phyloP scores from a whole-genome alignment of 352 stramenopile genomes.

The Pythium chondricola region DNA sequence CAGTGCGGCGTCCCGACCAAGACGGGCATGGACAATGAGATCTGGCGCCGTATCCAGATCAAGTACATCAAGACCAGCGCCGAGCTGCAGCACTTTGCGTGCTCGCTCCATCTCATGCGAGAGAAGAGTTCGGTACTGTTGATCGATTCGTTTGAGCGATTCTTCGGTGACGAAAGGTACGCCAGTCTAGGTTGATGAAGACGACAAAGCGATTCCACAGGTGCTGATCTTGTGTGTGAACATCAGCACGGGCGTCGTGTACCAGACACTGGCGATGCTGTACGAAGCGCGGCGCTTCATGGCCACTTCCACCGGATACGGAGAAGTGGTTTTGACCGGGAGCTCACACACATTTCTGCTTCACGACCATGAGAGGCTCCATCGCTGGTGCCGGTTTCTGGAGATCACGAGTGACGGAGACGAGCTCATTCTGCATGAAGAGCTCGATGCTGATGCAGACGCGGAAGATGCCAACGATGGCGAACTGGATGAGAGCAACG shows the following conservation, averaged over 20 bases:
- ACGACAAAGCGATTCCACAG: no score
- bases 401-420: conserved; percentile 18
- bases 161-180: conserved; percentile 39
- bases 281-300: conserved; percentile 49
- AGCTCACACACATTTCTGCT: conserved; percentile 34
- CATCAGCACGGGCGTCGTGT: conserved; percentile 33
- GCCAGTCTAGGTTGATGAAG: background rate
- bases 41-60: conserved; percentile 54
- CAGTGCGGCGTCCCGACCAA: conserved; percentile 35
- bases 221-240: no score
- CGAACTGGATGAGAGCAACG: conserved; percentile 1
- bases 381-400: conserved; percentile 52
- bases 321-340: conserved; percentile 29
- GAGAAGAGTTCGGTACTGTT: conserved; percentile 43
- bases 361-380: conserved; percentile 24
- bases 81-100: conserved; percentile 58
- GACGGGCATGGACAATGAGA: conserved; percentile 36
- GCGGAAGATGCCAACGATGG: conserved; percentile 4
- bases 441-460: conserved; percentile 18
- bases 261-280: conserved; percentile 53
- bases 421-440: conserved; percentile 25
- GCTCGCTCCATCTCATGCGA: conserved; percentile 45
- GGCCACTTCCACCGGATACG: conserved; percentile 25
- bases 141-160: conserved; percentile 48
- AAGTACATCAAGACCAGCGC: conserved; percentile 44